phyloP scores from a whole-genome alignment of 2,329 filamentous ascomycete genomes.

The Penicillium sp. region DNA sequence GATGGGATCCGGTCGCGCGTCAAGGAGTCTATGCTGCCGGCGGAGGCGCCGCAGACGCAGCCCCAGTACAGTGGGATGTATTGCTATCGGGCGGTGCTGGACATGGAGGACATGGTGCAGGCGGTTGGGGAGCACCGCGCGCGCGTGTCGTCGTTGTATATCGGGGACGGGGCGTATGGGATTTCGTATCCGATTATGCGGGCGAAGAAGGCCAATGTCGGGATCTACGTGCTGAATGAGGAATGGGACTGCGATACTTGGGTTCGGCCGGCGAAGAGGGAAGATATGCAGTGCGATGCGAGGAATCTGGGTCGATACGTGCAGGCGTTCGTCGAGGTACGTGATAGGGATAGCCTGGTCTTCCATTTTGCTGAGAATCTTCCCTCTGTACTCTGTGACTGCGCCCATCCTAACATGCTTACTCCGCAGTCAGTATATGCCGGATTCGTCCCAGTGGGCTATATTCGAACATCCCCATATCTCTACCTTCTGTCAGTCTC shows the following conservation, averaged over 20 bases:
- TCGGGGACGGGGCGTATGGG: conserved; percentile 31
- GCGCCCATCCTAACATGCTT: no score
- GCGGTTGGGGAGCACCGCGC: conserved; percentile 35
- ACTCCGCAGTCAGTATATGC: conserved; percentile 24
- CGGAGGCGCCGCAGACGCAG: conserved; percentile 14
- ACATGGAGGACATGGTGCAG: conserved; percentile 33
- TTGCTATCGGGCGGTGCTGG: conserved; percentile 35
- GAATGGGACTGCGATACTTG: conserved; percentile 32
- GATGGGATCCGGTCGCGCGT: conserved; percentile 37
- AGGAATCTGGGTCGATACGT: conserved; percentile 30
- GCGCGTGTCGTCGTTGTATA: conserved; percentile 30
- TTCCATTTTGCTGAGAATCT: neutral
- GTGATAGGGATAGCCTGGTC: neutral
- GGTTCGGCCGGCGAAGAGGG: conserved; percentile 29
- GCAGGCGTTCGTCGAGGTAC: conserved; percentile 29
- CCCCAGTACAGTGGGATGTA: conserved; percentile 37
- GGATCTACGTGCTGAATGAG: conserved; percentile 28
- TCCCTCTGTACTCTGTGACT: no score
- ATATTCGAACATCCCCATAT: conserved; percentile 36
- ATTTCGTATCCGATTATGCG: conserved; percentile 37
- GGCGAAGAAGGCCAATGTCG: conserved; percentile 34
- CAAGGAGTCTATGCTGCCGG: conserved; percentile 28
- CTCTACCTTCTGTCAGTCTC: conserved; percentile 30
- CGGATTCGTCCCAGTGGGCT: conserved; percentile 37
- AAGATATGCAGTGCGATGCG: conserved; percentile 31